These are phyloP conservation scores for Crithidia expoeki DNA, from an alignment of 208 protist genomes.

Conservation along the genomic window DNA sequence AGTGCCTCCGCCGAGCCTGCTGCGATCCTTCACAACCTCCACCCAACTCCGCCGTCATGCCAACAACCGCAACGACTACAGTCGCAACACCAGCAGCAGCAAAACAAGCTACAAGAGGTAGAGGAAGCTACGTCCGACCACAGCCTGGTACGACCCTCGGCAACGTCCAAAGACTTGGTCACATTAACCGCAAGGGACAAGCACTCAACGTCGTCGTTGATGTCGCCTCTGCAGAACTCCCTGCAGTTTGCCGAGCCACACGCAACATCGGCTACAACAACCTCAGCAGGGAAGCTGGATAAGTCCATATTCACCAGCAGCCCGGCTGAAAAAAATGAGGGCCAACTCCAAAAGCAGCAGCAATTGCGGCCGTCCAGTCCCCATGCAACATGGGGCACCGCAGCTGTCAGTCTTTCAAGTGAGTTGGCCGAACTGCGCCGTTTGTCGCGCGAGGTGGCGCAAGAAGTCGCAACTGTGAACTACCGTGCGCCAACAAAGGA, in stretches of 20 bases:
- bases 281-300: background rate
- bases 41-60: background rate
- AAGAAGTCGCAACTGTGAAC: conserved; percentile 14
- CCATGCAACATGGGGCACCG: background rate
- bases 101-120: too few relatives aligned
- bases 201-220: background rate
- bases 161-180: background rate
- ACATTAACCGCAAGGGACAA: background rate
- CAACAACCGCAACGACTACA: background rate
- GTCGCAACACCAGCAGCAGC: too few relatives aligned
- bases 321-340: background rate
- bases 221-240: conserved; percentile 18
- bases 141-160: background rate
- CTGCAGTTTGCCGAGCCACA: background rate
- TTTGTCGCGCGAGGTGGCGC: conserved; percentile 21
- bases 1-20: conserved; percentile 15
- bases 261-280: background rate
- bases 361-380: too few relatives aligned
- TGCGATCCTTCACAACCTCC: background rate
- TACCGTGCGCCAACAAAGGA: background rate
- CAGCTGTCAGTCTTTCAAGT: background rate
- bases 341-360: background rate
- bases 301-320: conserved; percentile 10
- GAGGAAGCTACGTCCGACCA: too few relatives aligned
- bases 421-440: conserved; percentile 13